Evolutionary conservation across 169 alveolate species (phyloP).

Genomic region (Condylostoma magnum): DNA sequence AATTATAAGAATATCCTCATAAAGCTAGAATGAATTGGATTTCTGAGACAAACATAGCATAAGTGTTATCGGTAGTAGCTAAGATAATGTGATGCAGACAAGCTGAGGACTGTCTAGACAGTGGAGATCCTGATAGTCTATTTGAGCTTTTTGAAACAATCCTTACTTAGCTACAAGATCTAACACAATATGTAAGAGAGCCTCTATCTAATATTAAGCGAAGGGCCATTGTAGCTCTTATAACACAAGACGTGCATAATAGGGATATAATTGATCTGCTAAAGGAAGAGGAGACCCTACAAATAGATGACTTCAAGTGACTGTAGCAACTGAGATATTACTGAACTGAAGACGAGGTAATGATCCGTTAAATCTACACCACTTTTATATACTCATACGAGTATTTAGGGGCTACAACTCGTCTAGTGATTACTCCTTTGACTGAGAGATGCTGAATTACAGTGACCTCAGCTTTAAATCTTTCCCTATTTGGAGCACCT

Average conservation of each 20-base stretch:
- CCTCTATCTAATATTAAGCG: constrained; percentile 74
- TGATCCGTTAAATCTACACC: constrained; percentile 64
- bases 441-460: constrained; percentile 95
- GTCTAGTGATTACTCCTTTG: constrained; percentile 82
- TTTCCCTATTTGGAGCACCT: constrained; percentile 87
- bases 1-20: neutral
- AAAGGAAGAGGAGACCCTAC: constrained; percentile 61
- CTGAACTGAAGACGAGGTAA: constrained; percentile 69
- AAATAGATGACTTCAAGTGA: constrained; percentile 88
- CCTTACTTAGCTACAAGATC: constrained; percentile 63
- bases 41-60: neutral
- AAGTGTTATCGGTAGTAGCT: neutral
- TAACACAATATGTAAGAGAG: constrained; percentile 81
- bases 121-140: neutral
- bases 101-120: neutral
- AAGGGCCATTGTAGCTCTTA: constrained; percentile 80
- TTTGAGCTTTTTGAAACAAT: too few relatives aligned
- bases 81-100: neutral
- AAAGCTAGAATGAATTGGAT: neutral
- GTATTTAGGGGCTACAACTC: constrained; percentile 80
- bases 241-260: constrained; percentile 92
- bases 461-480: constrained; percentile 87
- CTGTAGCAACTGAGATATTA: constrained; percentile 90
- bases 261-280: constrained; percentile 88
- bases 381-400: constrained; percentile 67